A percentile compares a stretch with the other conserved stretches of the same genome.
phyloP scores from a whole-genome alignment of 1,284 basidiomycete species.

The Cystobasidium sp. region DNA sequence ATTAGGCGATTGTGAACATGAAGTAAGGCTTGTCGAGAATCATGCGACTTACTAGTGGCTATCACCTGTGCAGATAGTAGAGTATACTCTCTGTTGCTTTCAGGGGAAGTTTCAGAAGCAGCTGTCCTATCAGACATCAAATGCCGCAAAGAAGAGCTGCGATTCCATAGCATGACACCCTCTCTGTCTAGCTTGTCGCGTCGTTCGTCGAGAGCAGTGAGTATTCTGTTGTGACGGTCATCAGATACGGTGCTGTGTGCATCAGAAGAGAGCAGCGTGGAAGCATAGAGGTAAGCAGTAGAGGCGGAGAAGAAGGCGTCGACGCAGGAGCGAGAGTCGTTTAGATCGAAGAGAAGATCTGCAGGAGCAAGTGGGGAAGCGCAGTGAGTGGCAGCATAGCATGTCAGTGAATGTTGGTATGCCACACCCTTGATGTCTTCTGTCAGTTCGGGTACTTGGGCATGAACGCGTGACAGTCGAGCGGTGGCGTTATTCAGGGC shows the following conservation, averaged over 20 bases:
- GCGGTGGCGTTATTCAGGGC: neutral
- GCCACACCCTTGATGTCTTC: neutral
- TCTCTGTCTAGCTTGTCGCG: slow-evolving; percentile 29
- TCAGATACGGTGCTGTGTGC: neutral
- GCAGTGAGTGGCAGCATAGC: neutral
- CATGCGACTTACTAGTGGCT: too few species aligned
- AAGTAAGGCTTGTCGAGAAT: too few species aligned
- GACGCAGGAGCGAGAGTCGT: neutral
- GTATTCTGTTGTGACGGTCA: neutral
- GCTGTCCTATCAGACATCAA: neutral
- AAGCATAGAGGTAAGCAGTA: neutral
- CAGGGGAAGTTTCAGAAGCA: neutral
- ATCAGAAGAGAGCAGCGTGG: neutral
- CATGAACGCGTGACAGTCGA: neutral
- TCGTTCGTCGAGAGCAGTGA: neutral
- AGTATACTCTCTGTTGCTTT: too few species aligned
- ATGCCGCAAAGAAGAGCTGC: slow-evolving; percentile 9
- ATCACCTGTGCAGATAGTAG: too few species aligned
- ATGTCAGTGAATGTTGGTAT: neutral
- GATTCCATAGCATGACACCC: slow-evolving; percentile 39
- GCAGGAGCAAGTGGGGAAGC: neutral
- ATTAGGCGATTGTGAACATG: too few species aligned
- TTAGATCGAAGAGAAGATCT: neutral
- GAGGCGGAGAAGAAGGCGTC: neutral
- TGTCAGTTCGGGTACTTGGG: neutral